Evolutionary conservation across 192 early-diverging fungal genomes (phyloP).

Genomic region (Fimicolochytrium jonesii): DNA sequence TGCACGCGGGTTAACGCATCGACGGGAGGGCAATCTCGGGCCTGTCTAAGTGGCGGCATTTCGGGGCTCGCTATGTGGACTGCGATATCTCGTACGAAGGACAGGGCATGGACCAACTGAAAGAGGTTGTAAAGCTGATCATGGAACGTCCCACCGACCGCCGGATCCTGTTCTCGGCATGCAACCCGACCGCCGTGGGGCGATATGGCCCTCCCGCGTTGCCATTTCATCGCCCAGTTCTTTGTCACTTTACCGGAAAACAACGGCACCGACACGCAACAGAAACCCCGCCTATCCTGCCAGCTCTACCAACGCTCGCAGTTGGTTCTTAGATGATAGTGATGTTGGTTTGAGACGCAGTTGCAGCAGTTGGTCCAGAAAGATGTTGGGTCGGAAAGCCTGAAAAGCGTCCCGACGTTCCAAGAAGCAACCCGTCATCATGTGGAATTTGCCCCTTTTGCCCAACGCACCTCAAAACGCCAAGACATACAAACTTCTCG

Average conservation of each 20-base stretch:
- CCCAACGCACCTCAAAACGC: too few relatives aligned
- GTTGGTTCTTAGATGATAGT: too few relatives aligned
- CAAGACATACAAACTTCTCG: too few relatives aligned
- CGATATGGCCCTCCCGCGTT: slow-evolving; percentile 95
- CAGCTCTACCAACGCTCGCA: slow-evolving; percentile 94
- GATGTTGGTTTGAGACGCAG: too few relatives aligned
- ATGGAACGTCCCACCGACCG: slow-evolving; percentile 81
- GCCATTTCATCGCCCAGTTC: slow-evolving; percentile 97
- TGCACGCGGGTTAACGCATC: slow-evolving; percentile 65
- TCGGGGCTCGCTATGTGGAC: slow-evolving; percentile 86
- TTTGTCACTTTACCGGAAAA: too few relatives aligned
- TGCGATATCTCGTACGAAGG: slow-evolving; percentile 84
- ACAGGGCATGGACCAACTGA: slow-evolving; percentile 90
- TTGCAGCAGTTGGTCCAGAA: too few relatives aligned
- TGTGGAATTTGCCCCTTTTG: too few relatives aligned
- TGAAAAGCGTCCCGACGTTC: too few relatives aligned
- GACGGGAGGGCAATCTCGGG: slow-evolving; percentile 84
- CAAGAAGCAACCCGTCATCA: too few relatives aligned
- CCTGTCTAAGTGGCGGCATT: slow-evolving; percentile 99
- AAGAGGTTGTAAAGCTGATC: slow-evolving; percentile 81
- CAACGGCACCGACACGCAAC: slow-evolving; percentile 38
- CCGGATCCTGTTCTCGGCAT: slow-evolving; percentile 92
- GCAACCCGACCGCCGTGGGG: slow-evolving; percentile 90
- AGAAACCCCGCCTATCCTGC: slow-evolving; percentile 65
- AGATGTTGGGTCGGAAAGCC: too few relatives aligned